These are phyloP conservation scores for Durusdinium trenchii DNA, from an alignment of 73 alveolate genomes.

Conservation along the genomic window DNA sequence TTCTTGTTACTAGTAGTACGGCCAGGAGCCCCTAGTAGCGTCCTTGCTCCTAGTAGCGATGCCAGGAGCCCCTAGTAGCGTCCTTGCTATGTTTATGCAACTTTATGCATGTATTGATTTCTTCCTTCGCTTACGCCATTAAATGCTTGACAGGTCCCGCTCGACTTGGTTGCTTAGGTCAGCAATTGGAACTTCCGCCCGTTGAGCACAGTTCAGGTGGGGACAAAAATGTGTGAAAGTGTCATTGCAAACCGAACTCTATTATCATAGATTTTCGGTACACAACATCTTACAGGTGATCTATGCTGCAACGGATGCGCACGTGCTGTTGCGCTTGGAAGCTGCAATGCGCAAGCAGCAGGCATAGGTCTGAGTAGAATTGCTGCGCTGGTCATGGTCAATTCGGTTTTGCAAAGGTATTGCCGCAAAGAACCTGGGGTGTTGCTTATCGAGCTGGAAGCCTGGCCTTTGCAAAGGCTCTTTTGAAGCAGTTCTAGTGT, in stretches of 20 bases:
- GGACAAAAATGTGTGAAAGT: neutral
- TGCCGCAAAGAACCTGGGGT: conserved; percentile 92
- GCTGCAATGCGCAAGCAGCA: conserved; percentile 74
- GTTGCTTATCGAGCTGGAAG: conserved; percentile 28
- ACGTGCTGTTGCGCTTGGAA: conserved; percentile 77
- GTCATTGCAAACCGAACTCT: neutral
- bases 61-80: neutral
- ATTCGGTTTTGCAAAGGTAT: conserved; percentile 19
- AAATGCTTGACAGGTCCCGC: neutral
- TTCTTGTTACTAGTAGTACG: neutral
- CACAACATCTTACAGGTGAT: conserved; percentile 35
- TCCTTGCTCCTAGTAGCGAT: neutral
- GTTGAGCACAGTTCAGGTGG: conserved; percentile 46
- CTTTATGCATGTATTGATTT: neutral
- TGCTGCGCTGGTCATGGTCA: no score
- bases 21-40: neutral
- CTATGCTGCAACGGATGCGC: conserved; percentile 95
- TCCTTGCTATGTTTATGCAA: neutral
- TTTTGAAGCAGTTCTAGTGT: neutral
- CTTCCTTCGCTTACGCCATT: neutral
- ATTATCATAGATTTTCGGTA: neutral
- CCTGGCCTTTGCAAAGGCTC: neutral
- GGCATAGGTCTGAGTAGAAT: neutral
- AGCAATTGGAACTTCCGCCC: conserved; percentile 95
- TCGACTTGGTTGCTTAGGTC: conserved; percentile 31